phyloP scores from a whole-genome alignment of 2,329 filamentous ascomycete genomes.

The Beauveria bassiana region DNA sequence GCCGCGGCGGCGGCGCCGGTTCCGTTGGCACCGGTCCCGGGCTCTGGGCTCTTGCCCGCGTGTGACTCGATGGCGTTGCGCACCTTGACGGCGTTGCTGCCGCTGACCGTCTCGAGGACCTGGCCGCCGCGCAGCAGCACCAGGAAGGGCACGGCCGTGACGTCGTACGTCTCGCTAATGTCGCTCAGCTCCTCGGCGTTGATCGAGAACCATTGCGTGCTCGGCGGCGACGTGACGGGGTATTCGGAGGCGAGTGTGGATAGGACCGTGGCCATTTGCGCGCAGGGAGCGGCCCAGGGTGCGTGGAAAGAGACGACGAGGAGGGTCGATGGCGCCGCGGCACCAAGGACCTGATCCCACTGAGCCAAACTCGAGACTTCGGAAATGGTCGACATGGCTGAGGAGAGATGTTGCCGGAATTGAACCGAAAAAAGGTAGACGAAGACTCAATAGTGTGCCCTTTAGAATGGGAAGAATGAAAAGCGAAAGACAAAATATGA shows the following conservation, averaged over 20 bases:
- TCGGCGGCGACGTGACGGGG: conserved; percentile 55
- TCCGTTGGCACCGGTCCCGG: conserved; percentile 24
- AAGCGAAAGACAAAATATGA: background rate
- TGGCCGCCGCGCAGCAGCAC: conserved; percentile 70
- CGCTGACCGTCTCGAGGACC: conserved; percentile 78
- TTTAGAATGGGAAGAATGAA: background rate
- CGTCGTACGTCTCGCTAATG: conserved; percentile 85
- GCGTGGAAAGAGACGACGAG: conserved; percentile 91
- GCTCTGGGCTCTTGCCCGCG: conserved; percentile 41
- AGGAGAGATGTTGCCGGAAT: background rate
- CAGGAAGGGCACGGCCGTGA: conserved; percentile 88
- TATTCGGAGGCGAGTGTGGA: conserved; percentile 81
- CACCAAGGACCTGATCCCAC: conserved; percentile 62
- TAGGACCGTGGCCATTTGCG: conserved; percentile 86
- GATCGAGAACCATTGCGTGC: conserved; percentile 77
- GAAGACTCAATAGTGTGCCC: background rate
- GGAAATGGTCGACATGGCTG: conserved; percentile 64
- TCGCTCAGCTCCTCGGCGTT: conserved; percentile 94
- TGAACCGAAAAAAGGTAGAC: background rate
- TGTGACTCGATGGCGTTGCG: conserved; percentile 79
- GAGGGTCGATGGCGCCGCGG: conserved; percentile 61
- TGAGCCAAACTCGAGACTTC: conserved; percentile 67
- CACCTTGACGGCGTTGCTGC: conserved; percentile 81
- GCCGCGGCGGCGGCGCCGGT: conserved; percentile 26
- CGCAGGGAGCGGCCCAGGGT: conserved; percentile 92